Conservation (phyloP, 768 basidiomycete species). For the Phlegmacium glaucopus region DNA sequence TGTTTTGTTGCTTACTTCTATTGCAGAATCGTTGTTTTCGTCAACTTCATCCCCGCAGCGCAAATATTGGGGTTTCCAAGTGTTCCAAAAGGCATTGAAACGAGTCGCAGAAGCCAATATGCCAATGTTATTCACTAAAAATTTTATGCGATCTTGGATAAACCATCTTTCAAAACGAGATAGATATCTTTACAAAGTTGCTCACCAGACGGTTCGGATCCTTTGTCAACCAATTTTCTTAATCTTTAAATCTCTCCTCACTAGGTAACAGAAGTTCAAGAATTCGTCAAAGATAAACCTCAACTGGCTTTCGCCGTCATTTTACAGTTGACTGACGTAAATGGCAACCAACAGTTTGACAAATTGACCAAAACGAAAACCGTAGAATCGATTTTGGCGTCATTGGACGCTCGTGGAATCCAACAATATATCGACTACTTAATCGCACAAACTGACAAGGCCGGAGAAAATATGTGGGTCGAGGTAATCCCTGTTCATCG, state of each 20-base stretch:
- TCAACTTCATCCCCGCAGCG: constrained; percentile 80
- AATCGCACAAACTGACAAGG: constrained; percentile 55
- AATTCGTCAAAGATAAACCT: constrained; percentile 71
- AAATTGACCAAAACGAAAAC: constrained; percentile 91
- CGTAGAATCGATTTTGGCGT: constrained; percentile 76
- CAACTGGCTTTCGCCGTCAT: constrained; percentile 82
- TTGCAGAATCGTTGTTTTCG: constrained; percentile 81
- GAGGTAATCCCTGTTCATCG: not conserved
- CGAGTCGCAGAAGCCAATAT: constrained; percentile 63
- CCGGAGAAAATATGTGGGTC: constrained; percentile 40
- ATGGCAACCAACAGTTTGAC: constrained; percentile 89
- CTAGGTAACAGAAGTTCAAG: constrained; percentile 74
- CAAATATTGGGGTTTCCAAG: constrained; percentile 95
- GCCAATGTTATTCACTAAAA: constrained; percentile 88
- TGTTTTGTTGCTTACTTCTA: constrained; percentile 1
- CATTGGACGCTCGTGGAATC: constrained; percentile 73
- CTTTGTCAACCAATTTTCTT: not conserved
- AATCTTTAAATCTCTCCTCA: not conserved
- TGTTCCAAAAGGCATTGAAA: constrained; percentile 77
- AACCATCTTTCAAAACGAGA: constrained; percentile 90
- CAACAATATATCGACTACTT: constrained; percentile 73
- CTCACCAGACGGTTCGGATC: constrained; percentile 68
- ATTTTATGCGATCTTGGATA: constrained; percentile 96
- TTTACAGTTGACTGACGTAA: constrained; percentile 75
- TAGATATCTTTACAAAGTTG: constrained; percentile 86